Conservation (phyloP, 2,329 filamentous ascomycete genomes). For the Hawksworthiomyces lignivorus region DNA sequence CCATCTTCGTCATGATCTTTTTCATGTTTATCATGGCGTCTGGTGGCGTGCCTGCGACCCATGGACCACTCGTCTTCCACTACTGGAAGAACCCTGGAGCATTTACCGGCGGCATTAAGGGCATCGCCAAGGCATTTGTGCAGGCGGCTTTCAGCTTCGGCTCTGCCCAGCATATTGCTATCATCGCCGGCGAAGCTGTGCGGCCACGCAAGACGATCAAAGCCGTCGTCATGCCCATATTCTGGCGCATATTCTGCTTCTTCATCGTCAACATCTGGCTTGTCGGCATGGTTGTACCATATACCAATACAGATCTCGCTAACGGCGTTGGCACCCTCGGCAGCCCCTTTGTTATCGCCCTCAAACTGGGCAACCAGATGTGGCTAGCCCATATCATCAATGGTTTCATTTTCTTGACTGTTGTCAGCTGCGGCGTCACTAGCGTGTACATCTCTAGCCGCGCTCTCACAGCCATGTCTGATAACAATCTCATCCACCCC, state of each 20-base stretch:
- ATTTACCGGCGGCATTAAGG: conserved; percentile 32
- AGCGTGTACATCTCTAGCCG: conserved; percentile 70
- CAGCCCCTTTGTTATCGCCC: conserved; percentile 57
- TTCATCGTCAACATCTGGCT: conserved; percentile 61
- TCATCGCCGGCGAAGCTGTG: conserved; percentile 68
- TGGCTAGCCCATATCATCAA: conserved; percentile 7
- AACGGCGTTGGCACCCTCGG: conserved; percentile 46
- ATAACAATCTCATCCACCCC: conserved; percentile 64
- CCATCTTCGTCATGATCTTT: conserved; percentile 41
- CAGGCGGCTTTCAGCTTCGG: conserved; percentile 12
- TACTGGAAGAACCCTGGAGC: conserved; percentile 28
- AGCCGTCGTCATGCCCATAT: conserved; percentile 63
- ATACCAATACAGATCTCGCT: conserved; percentile 45
- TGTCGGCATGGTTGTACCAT: conserved; percentile 62
- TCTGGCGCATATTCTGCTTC: conserved; percentile 64
- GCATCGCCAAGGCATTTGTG: conserved; percentile 32
- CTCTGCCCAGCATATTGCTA: conserved; percentile 53
- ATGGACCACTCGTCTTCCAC: conserved; percentile 9
- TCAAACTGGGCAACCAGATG: conserved; percentile 33
- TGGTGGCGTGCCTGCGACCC: conserved; percentile 23
- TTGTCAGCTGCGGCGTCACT: conserved; percentile 35
- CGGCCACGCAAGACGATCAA: conserved; percentile 67
- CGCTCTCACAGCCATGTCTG: conserved; percentile 69
- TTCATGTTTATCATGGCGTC: conserved; percentile 42
- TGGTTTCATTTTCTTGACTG: conserved; percentile 8